A percentile compares a stretch with the other conserved stretches of the same genome.
Evolutionary conservation across 176 grass and related monocot species (phyloP).

Genomic region (sorghum (Sorghum bicolor)): Sorghum_bicolor_NCBIv3 NC_012876.2:60833001-60833500

Average conservation of each 20-base stretch:
- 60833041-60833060: neutral
- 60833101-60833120: slow-evolving; percentile 11
- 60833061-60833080: neutral
- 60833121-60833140: neutral
- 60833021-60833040: neutral
- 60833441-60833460: neutral
- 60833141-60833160: neutral
- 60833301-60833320: neutral
- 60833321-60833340: slow-evolving; percentile 20
- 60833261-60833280: slow-evolving; percentile 26
- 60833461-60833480: slow-evolving; percentile 6
- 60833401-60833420: slow-evolving; percentile 9
- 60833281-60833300: slow-evolving; percentile 26
- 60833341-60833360: neutral
- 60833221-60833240: neutral
- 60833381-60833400: slow-evolving; percentile 29
- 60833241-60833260: neutral
- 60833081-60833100: too few relatives aligned
- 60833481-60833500: slow-evolving; percentile 33
- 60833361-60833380: neutral
- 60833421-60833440: slow-evolving; percentile 15
- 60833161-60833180: neutral
- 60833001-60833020: neutral
- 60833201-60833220: slow-evolving; percentile 25
- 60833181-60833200: slow-evolving; percentile 32